Conservation (phyloP, 2,329 filamentous ascomycete species). For the Arachnomyces sp. region DNA sequence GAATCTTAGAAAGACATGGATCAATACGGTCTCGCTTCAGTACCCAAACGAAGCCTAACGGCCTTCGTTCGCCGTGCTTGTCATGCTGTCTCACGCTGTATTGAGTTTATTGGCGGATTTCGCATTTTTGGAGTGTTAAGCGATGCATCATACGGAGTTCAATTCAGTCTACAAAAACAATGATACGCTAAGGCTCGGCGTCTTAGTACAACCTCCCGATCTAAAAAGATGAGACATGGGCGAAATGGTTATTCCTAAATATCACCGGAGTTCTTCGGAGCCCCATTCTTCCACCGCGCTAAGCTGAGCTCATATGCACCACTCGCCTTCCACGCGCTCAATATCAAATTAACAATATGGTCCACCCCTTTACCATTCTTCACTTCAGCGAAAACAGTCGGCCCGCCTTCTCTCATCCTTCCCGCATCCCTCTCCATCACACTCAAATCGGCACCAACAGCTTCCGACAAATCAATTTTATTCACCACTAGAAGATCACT, state of each 20-base stretch:
- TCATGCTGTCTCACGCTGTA: too few species aligned
- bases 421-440: slow-evolving; percentile 94
- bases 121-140: too few species aligned
- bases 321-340: slow-evolving; percentile 87
- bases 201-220: too few species aligned
- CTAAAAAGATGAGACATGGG: too few species aligned
- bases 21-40: slow-evolving; percentile 9
- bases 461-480: slow-evolving; percentile 90
- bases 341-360: slow-evolving; percentile 77
- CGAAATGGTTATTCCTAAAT: slow-evolving; percentile 7
- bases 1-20: slow-evolving; percentile 21
- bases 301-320: slow-evolving; percentile 54
- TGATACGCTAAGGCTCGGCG: too few species aligned
- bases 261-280: slow-evolving; percentile 28
- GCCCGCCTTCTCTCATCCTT: slow-evolving; percentile 91
- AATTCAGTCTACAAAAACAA: too few species aligned
- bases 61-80: too few species aligned
- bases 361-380: slow-evolving; percentile 81
- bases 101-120: too few species aligned
- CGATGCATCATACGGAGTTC: too few species aligned
- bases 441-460: slow-evolving; percentile 78
- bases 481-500: slow-evolving; percentile 91
- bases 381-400: slow-evolving; percentile 94
- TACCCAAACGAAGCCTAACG: too few species aligned
- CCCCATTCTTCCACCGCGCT: slow-evolving; percentile 39